These are phyloP conservation scores for Lindgomyces ingoldianus DNA, from an alignment of 495 filamentous ascomycete species.

Conservation along the genomic window DNA sequence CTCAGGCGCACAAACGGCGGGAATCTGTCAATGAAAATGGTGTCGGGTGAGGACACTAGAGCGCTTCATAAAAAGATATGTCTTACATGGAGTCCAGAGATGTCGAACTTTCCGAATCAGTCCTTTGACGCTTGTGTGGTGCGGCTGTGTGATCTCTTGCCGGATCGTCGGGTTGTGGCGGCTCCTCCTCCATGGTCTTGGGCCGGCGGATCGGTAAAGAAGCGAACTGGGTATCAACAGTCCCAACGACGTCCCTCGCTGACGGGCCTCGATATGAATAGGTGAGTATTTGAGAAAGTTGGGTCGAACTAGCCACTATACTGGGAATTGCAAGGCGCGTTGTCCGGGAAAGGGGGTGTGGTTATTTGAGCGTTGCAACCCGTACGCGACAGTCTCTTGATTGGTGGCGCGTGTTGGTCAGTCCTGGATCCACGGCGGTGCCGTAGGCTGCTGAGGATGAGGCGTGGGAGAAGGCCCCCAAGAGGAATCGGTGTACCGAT, in stretches of 20 bases:
- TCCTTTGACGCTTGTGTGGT: slow-evolving; percentile 24
- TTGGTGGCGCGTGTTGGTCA: slow-evolving; percentile 24
- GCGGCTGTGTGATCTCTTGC: slow-evolving; percentile 34
- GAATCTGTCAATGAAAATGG: too few relatives aligned
- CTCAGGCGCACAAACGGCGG: too few relatives aligned
- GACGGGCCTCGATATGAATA: background rate
- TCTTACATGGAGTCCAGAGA: slow-evolving; percentile 34
- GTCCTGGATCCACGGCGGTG: slow-evolving; percentile 8
- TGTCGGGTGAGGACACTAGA: too few relatives aligned
- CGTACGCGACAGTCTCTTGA: slow-evolving; percentile 11
- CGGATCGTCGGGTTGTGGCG: slow-evolving; percentile 37
- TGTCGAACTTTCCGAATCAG: slow-evolving; percentile 29
- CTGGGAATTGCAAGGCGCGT: background rate
- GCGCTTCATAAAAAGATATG: background rate
- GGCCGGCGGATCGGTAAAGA: slow-evolving; percentile 29
- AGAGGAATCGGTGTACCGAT: slow-evolving; percentile 10
- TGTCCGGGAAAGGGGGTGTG: slow-evolving; percentile 14
- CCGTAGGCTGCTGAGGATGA: slow-evolving; percentile 6
- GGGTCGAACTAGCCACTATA: background rate
- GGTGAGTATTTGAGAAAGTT: background rate
- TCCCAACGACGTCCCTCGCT: slow-evolving; percentile 14
- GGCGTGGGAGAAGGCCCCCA: slow-evolving; percentile 8
- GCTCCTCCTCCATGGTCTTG: slow-evolving; percentile 38
- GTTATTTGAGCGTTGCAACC: slow-evolving; percentile 18
- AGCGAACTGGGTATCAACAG: slow-evolving; percentile 11